Percentiles rank a stretch among this genome's conserved stretches.
Conservation (phyloP, 2,329 filamentous ascomycete species). For the Aureobasidium sp. region DNA sequence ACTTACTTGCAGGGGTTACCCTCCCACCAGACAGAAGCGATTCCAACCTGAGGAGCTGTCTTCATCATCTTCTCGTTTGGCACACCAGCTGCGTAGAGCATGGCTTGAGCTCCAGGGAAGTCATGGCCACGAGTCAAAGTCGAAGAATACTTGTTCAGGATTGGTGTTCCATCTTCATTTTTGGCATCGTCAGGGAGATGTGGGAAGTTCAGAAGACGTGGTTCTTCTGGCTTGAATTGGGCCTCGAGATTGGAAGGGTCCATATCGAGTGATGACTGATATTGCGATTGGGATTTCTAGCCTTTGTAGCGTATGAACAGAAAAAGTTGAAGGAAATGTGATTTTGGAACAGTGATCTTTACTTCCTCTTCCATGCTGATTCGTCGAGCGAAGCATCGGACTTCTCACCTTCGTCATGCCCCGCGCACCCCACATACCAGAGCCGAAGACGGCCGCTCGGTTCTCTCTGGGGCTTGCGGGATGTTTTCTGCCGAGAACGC, state of each 20-base stretch:
- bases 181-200: constrained; percentile 45
- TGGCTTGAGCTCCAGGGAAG: constrained; percentile 87
- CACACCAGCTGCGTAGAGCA: constrained; percentile 91
- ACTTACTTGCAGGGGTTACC: constrained; percentile 91
- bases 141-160: constrained; percentile 79
- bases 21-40: constrained; percentile 95
- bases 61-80: constrained; percentile 80
- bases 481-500: not conserved
- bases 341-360: not conserved
- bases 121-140: constrained; percentile 79
- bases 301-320: not conserved
- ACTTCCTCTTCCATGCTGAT: constrained; percentile 5
- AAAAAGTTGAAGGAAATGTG: not conserved
- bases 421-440: constrained; percentile 3
- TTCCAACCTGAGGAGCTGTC: constrained; percentile 80
- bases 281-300: too few relatives aligned
- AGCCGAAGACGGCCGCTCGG: constrained; percentile 7
- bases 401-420: constrained; percentile 13
- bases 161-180: constrained; percentile 48
- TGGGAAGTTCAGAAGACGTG: constrained; percentile 52
- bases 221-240: constrained; percentile 35
- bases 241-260: constrained; percentile 32
- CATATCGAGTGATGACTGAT: constrained; percentile 23
- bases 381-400: constrained; percentile 8
- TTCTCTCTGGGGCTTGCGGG: not conserved